Base-by-base conservation (phyloP, 2,329 filamentous ascomycete genomes). In the Stenocarpella maydis region DNA sequence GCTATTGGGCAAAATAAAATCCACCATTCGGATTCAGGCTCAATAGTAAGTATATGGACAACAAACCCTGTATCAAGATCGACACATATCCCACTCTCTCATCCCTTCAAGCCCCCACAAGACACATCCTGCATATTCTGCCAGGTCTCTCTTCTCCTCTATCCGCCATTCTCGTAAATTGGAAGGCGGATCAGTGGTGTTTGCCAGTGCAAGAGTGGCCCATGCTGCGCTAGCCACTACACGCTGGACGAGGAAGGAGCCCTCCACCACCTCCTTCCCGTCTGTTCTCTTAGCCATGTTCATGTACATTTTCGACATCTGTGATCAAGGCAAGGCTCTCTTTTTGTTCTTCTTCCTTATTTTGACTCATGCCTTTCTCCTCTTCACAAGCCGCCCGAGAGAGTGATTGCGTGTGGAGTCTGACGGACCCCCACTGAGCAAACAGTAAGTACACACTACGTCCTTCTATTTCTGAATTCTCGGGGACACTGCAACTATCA, bases 171-270 rank as follows among this genome's bases (percentile, higher is more conserved):
- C 15, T 7, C 43, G 26, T 19, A 45, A 28, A 26, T 14, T 45
- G 19, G 24, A 41, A n/a, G 37, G 14, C 9, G 6, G 43, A 9
- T 34, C 2, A 31, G 19, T 58, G 26, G 37, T 19, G 37, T 43
- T 26, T 58, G 34, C 54, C 19, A n/a, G 26, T 4, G 7, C 8
- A 21, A 6, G 19, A 55, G 58, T 63, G 58, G 43, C n/a, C 58
- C 43, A 43, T 63, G 58, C 58, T 43, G 21, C 12, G 12, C 28
- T 21, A 19, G 43, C 26, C 10, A 5, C 7, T 37, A 43, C 15
- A 26, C 28, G 37, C n/a, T 37, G 21, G 58, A 63, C n/a, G 58
- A 43, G 43, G 58, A 43, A 37, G 24, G 43, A 63, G 58, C 43
- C 58, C 28, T 19, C 34, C 37, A 43, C 17, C 37, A 41, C 21